These are phyloP conservation scores for Didymellaceae sp. DNA, from an alignment of 2,329 filamentous ascomycete species.

Conservation along the genomic window DNA sequence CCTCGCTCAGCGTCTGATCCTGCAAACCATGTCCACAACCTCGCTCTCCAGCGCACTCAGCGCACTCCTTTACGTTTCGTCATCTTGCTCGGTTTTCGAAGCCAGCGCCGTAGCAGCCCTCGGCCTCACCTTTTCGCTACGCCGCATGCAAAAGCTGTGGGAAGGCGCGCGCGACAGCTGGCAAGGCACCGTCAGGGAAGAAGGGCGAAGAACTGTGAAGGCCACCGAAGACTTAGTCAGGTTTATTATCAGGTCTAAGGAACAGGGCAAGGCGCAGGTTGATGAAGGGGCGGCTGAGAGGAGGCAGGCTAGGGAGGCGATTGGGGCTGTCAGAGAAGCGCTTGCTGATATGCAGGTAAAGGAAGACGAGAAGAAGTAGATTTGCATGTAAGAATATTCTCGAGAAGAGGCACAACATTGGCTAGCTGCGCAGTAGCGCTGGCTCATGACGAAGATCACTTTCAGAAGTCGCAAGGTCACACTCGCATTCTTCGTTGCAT, in stretches of 20 bases:
- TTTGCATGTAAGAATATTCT: constrained; percentile 2
- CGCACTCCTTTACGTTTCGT: constrained; percentile 62
- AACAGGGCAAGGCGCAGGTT: constrained; percentile 40
- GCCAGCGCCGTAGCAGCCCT: constrained; percentile 65
- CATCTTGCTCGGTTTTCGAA: constrained; percentile 60
- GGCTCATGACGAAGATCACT: no score
- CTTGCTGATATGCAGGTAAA: constrained; percentile 44
- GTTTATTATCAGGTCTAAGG: constrained; percentile 54
- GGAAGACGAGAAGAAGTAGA: constrained; percentile 13
- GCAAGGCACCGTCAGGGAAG: constrained; percentile 61
- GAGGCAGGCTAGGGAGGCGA: constrained; percentile 51
- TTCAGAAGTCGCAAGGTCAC: no score
- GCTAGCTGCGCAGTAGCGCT: no score
- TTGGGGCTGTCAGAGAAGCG: constrained; percentile 56
- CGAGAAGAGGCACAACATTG: neutral
- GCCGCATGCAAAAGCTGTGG: constrained; percentile 66
- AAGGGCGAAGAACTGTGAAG: constrained; percentile 62
- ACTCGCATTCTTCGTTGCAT: no score
- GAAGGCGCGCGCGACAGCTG: constrained; percentile 60
- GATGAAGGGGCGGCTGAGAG: constrained; percentile 50
- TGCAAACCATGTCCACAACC: constrained; percentile 77
- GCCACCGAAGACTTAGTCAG: constrained; percentile 60
- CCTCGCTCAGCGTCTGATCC: constrained; percentile 59
- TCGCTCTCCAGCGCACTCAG: constrained; percentile 62
- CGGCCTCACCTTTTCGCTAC: constrained; percentile 63